Base-by-base conservation (phyloP, 768 basidiomycete species). In the Boletus coccyginus region DNA sequence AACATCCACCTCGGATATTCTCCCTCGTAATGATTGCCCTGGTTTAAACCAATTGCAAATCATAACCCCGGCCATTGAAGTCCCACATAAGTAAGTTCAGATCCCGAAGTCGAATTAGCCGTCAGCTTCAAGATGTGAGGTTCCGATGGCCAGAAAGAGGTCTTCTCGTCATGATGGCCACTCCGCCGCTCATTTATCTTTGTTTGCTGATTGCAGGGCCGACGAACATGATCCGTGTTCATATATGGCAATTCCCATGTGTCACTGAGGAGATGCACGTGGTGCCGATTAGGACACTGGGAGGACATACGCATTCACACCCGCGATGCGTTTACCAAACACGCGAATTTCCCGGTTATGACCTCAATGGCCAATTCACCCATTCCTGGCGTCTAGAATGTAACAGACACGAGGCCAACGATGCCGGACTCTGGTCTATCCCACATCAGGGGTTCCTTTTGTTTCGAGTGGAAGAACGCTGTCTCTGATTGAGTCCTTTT, bases 381-480 rank as follows among this genome's bases (percentile, higher is more conserved):
- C 39, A 42, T 40, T 46, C 27, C 46, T 27, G 35, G 46, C 27
- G 10, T n/a, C n/a, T 51, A 48, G 60, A 62, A 54, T 54, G 36
- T 38, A 50, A 29, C 40, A 9, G 17, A 36, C 62, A 63, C 32
- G 62, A 54, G 63, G 59, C 6, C 21, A n/a, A 31, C 16, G 44
- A 31, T 29, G 31, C 31, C 19, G 16, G 13, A 12, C 24, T 53
- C 49, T 11, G 49, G 47, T 49, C 63, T 45, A 47, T 51, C 24
- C 58, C 46, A 10, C 50, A 55, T 57, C 36, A 44, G 46, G 61
- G n/a, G 16, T 27, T 66, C 61, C 66, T 41, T 58, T 66, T 66
- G 56, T 66, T 12, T 31, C 3, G n/a, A 14, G 19, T 43, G 49
- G 35, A 24, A 11, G 13, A 24, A 47, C 6, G 31, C 10, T 31